Evolutionary conservation across 495 filamentous ascomycete genomes (phyloP).

Genomic region (Aspergillus ostianus): DNA sequence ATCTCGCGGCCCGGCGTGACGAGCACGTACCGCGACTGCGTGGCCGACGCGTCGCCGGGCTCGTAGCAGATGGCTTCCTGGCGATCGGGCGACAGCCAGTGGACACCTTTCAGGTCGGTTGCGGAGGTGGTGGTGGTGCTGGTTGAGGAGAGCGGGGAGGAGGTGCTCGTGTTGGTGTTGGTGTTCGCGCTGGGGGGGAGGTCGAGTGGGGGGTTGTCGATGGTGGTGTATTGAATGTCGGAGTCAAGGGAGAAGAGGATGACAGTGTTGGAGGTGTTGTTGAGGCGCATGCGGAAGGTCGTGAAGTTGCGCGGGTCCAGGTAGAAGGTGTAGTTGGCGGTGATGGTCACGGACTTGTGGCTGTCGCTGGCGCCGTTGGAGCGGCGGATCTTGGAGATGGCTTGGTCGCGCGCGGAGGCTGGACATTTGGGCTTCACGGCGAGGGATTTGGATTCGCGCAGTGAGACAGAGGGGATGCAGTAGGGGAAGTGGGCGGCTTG

Average conservation of each 20-base stretch:
- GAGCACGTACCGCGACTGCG: conserved; percentile 25
- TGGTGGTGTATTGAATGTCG: conserved; percentile 26
- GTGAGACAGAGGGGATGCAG: conserved; percentile 32
- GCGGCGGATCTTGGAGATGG: conserved; percentile 24
- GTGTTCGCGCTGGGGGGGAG: background rate
- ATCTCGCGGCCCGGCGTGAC: conserved; percentile 31
- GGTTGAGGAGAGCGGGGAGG: conserved; percentile 2
- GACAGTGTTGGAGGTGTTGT: conserved; percentile 25
- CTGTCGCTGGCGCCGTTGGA: conserved; percentile 15
- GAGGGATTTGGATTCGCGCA: conserved; percentile 33
- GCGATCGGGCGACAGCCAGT: conserved; percentile 27
- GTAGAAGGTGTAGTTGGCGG: conserved; percentile 28
- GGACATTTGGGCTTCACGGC: conserved; percentile 28
- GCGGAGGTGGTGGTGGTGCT: conserved; percentile 12
- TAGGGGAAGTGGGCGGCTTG: conserved; percentile 13
- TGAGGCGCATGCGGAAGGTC: conserved; percentile 35
- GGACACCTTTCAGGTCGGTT: conserved; percentile 5
- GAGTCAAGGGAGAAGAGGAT: conserved; percentile 29
- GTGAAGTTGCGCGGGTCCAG: conserved; percentile 35
- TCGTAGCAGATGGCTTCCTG: conserved; percentile 26
- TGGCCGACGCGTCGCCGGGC: conserved; percentile 9
- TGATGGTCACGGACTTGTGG: conserved; percentile 18
- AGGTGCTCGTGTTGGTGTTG: conserved; percentile 11
- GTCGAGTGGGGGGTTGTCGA: conserved; percentile 10
- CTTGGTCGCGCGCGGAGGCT: conserved; percentile 22